Evolutionary conservation across 2,329 filamentous ascomycete genomes (phyloP), one percentile per base, ranked within the genome.

Genomic region (Colletotrichum acutatum): DNA sequence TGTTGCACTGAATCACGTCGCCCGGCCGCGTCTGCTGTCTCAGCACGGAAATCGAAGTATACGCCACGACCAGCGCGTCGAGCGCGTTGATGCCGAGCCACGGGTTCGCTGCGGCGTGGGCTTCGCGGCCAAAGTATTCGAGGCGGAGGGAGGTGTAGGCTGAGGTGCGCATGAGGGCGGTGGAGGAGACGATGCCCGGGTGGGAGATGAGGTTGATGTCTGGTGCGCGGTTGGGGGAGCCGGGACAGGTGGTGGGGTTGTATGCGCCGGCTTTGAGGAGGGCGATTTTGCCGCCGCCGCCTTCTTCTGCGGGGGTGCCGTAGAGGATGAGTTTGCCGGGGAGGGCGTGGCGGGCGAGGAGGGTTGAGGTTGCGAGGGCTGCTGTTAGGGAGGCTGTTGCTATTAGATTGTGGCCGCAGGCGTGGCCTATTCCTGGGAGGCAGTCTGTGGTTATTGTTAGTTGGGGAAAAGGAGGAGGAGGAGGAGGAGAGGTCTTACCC

Each of bases 11-110:
- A 74, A 88, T 84, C 7, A 86, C 79, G 67, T 87, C 86, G 4
- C 86, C 85, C 0, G 89, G 86, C 74, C 85, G 83, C 4, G 88
- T 84, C 77, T 91, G 89, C 78, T 91, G 89, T 1, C 90, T 84
- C 6, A 91, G 81, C 0, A 88, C 82, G 0, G 86, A 85, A 4
- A 91, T 78, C 56, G 81, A 82, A 65, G 84, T 85, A 75, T 88
- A 88, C 0, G 83, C 85, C 0, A 83, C 82, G 2, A 91, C 82
- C 26, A 90, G 76, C 0, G 89, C 89, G 75, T 91, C 90, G 0
- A 91, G 83, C 0, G 90, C 89, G 76, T 91, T 91, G 75, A 88
- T 83, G 0, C 90, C 90, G 5, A 88, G 82, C 89, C 89, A 91
- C 0, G 89, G 90, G n/a, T 82, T 86, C 3, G 86, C 85, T 0